Conservation (phyloP, 1,284 basidiomycete species). For the Leccinum laetum region DNA sequence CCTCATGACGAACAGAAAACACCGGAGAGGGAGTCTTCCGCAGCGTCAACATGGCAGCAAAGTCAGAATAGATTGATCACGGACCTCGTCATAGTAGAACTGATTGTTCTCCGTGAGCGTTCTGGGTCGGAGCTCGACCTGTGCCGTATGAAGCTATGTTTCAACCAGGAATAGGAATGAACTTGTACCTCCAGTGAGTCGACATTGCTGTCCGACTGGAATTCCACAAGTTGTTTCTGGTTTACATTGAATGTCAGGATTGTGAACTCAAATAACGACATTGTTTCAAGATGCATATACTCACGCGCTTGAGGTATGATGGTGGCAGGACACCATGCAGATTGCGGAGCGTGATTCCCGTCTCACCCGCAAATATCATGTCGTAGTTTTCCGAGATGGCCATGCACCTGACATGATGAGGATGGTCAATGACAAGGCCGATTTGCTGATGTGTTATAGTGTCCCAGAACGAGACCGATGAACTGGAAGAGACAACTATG, state of each 20-base stretch:
- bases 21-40: too few species aligned
- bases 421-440: not conserved
- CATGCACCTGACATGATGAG: fast-evolving
- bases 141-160: too few species aligned
- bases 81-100: too few species aligned
- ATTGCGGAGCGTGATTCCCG: not conserved
- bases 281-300: not conserved
- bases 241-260: not conserved
- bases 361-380: not conserved
- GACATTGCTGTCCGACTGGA: too few species aligned
- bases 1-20: too few species aligned
- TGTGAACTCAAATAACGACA: not conserved
- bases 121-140: too few species aligned
- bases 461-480: not conserved
- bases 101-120: too few species aligned
- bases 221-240: too few species aligned
- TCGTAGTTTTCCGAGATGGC: not conserved
- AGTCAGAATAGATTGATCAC: too few species aligned
- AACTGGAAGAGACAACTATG: not conserved
- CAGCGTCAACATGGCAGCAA: too few species aligned
- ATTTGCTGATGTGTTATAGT: not conserved
- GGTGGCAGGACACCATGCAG: not conserved
- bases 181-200: too few species aligned
- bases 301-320: not conserved
- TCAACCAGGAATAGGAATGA: too few species aligned